Conservation (phyloP, 1,284 basidiomycete genomes). For the Sanguinoderma infundibulare region DNA sequence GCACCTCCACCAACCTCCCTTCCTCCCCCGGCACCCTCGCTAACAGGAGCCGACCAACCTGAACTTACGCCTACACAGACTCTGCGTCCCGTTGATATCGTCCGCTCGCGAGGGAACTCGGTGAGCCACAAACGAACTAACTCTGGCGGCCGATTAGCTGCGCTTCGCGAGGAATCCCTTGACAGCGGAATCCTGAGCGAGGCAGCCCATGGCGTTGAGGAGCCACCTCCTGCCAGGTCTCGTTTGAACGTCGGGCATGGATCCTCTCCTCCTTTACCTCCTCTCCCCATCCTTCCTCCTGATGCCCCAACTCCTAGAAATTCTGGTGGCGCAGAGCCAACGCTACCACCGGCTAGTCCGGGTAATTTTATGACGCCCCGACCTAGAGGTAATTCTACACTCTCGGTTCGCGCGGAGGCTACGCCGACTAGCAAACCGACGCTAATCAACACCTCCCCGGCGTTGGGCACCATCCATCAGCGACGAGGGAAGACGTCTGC, state of each 20-base stretch:
- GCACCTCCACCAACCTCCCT: constrained; percentile 66
- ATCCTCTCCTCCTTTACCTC: constrained; percentile 67
- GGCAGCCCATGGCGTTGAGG: constrained; percentile 28
- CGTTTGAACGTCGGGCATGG: constrained; percentile 28
- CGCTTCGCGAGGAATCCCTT: constrained; percentile 65
- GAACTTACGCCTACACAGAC: constrained; percentile 31
- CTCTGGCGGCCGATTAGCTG: constrained; percentile 59
- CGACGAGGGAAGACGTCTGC: constrained; percentile 67
- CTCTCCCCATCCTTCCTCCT: constrained; percentile 57
- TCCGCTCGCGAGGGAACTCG: constrained; percentile 52
- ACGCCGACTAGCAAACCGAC: constrained; percentile 32
- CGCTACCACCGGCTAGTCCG: constrained; percentile 32
- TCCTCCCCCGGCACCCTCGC: constrained; percentile 63
- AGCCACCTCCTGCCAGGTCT: constrained; percentile 29
- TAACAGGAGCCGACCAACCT: constrained; percentile 34
- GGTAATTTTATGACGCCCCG: constrained; percentile 47
- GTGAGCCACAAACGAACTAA: constrained; percentile 56
- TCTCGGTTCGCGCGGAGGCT: constrained; percentile 49
- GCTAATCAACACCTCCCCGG: constrained; percentile 63
- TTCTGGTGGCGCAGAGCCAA: constrained; percentile 9
- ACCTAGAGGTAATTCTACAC: constrained; percentile 56
- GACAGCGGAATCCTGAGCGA: constrained; percentile 16
- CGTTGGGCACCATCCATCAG: constrained; percentile 70
- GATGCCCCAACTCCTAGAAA: constrained; percentile 44
- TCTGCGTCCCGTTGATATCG: constrained; percentile 39